These are phyloP conservation scores for Alternaria burnsii DNA, from an alignment of 2,329 filamentous ascomycete species.

Conservation along the genomic window DNA sequence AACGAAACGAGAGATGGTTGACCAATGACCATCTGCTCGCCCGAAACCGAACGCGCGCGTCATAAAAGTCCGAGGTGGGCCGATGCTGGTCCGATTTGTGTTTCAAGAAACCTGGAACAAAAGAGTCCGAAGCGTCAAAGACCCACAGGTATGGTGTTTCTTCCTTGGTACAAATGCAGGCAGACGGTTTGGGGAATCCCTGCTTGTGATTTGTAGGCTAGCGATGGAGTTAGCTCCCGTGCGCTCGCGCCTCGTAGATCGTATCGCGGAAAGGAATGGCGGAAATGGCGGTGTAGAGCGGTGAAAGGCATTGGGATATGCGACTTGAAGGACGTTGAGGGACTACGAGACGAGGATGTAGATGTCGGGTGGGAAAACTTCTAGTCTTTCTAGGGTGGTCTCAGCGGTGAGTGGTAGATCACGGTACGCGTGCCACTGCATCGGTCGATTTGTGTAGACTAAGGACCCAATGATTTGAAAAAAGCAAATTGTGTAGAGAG, in stretches of 20 bases:
- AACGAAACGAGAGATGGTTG: slow-evolving; percentile 6
- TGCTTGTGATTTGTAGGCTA: slow-evolving; percentile 14
- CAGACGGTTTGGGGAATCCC: slow-evolving; percentile 14
- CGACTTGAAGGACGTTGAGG: slow-evolving; percentile 4
- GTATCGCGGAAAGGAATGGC: slow-evolving; percentile 8
- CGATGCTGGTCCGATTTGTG: slow-evolving; percentile 8
- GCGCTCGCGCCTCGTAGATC: slow-evolving; percentile 14
- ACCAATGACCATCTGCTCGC: slow-evolving; percentile 8
- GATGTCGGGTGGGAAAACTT: not conserved
- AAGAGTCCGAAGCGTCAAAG: slow-evolving; percentile 4
- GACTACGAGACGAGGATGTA: slow-evolving; percentile 2
- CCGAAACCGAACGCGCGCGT: not conserved
- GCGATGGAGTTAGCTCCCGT: slow-evolving; percentile 14
- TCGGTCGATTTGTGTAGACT: slow-evolving; percentile 12
- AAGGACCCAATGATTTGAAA: slow-evolving; percentile 2
- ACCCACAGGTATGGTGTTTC: slow-evolving; percentile 11
- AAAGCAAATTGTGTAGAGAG: slow-evolving; percentile 7
- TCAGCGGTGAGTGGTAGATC: slow-evolving; percentile 2
- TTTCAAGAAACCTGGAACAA: slow-evolving; percentile 12
- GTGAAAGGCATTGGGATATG: slow-evolving; percentile 23
- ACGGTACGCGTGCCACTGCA: slow-evolving; percentile 5
- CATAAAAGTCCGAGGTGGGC: slow-evolving; percentile 8
- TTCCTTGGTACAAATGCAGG: slow-evolving; percentile 5
- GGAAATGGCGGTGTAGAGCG: slow-evolving; percentile 32
- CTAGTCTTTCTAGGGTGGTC: slow-evolving; percentile 4